Percentiles rank a stretch among this genome's conserved stretches.
Evolutionary conservation across 2,329 filamentous ascomycete species (phyloP).

Genomic region (Neophaeococcomyces mojaviensis): DNA sequence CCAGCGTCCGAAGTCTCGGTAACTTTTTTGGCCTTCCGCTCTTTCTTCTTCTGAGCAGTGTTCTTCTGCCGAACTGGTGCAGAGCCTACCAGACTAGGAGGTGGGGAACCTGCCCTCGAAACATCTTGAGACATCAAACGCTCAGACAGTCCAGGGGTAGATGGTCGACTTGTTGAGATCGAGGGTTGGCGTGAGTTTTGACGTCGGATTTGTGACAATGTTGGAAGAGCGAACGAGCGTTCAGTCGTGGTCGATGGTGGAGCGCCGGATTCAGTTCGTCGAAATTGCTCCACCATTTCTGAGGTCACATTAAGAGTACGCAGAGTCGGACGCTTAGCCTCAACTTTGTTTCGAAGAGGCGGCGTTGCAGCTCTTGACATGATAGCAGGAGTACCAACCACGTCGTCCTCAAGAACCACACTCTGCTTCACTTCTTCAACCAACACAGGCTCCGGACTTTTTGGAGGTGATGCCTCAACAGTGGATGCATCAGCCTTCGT

Average conservation of each 20-base stretch:
- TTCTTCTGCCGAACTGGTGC: constrained; percentile 53
- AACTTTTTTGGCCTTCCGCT: constrained; percentile 43
- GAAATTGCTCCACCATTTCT: constrained; percentile 7
- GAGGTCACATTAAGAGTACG: constrained; percentile 21
- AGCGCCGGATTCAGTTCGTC: constrained; percentile 14
- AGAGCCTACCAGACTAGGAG: constrained; percentile 51
- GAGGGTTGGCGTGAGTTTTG: constrained; percentile 40
- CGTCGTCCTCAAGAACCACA: constrained; percentile 9
- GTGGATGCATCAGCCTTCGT: not conserved
- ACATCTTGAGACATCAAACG: constrained; percentile 48
- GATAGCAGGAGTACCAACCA: constrained; percentile 13
- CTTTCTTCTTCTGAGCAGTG: constrained; percentile 57
- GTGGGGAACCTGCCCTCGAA: constrained; percentile 53
- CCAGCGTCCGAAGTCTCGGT: constrained; percentile 34
- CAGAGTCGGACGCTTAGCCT: constrained; percentile 9
- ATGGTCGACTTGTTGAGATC: constrained; percentile 50
- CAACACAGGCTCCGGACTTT: not conserved
- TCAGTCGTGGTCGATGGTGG: constrained; percentile 19
- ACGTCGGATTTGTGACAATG: constrained; percentile 8
- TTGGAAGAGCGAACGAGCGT: constrained; percentile 10
- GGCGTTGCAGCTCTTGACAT: constrained; percentile 15
- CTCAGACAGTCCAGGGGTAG: constrained; percentile 54
- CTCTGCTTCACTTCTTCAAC: not conserved
- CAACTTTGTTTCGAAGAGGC: constrained; percentile 11
- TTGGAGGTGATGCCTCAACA: not conserved